Conservation (phyloP, 139 green algal genomes). For the Monoraphidium neglectum region DNA sequence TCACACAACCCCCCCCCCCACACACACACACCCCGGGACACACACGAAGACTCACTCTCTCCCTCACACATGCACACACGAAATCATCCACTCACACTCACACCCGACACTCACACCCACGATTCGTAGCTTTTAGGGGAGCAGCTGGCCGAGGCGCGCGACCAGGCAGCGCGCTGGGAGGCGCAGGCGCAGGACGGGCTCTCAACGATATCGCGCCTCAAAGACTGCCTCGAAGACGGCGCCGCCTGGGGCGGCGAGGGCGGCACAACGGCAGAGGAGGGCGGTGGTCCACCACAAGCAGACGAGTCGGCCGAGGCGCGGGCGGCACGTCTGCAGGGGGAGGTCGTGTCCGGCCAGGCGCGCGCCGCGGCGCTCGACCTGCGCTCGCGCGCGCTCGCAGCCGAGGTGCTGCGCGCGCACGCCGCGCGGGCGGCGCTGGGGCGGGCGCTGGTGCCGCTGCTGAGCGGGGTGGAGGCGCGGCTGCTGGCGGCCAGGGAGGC, state of each 20-base stretch:
- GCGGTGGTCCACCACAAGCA: background rate
- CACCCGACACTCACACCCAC: too few relatives aligned
- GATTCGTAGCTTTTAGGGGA: constrained; percentile 13
- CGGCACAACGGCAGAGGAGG: background rate
- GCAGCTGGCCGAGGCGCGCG: background rate
- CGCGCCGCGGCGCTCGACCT: constrained; percentile 37
- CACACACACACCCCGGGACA: too few relatives aligned
- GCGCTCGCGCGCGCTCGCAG: constrained; percentile 39
- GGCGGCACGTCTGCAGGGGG: constrained; percentile 1
- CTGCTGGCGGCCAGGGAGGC: constrained; percentile 24
- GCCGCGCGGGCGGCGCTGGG: constrained; percentile 30
- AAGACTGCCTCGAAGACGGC: constrained; percentile 73
- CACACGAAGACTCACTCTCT: background rate
- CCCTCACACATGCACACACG: background rate
- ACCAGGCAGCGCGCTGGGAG: constrained; percentile 39
- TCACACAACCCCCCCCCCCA: too few relatives aligned
- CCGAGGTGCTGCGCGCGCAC: constrained; percentile 50
- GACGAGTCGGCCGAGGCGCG: background rate
- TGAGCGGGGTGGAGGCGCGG: constrained; percentile 45
- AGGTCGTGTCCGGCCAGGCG: constrained; percentile 38
- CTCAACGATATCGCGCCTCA: constrained; percentile 53
- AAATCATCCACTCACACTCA: background rate
- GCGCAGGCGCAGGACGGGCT: constrained; percentile 53
- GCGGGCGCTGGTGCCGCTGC: constrained; percentile 35
- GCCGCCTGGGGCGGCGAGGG: constrained; percentile 45